phyloP scores from a whole-genome alignment of 2,329 filamentous ascomycete species.

The Verticillium dahliae region DNA sequence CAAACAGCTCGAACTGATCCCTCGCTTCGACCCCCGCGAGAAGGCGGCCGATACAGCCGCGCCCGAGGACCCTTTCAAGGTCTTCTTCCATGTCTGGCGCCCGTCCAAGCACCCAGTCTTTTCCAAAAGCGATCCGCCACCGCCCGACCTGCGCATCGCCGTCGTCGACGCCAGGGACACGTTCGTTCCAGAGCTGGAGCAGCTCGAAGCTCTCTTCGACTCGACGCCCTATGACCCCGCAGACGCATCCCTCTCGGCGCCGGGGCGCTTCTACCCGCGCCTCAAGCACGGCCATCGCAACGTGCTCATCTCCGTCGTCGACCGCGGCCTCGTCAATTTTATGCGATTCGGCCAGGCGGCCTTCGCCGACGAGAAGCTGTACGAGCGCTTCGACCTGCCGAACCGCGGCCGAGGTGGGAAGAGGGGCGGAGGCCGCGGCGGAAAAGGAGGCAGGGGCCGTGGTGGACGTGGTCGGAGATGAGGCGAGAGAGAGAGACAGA shows the following conservation, averaged over 20 bases:
- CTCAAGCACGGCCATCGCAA: conserved; percentile 81
- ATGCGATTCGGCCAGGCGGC: conserved; percentile 72
- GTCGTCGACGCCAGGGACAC: conserved; percentile 72
- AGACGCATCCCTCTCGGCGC: conserved; percentile 25
- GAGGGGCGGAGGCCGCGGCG: conserved; percentile 27
- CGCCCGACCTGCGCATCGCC: conserved; percentile 78
- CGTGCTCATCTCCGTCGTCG: conserved; percentile 80
- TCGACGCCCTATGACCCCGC: conserved; percentile 59
- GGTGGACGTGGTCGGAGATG: conserved; percentile 20
- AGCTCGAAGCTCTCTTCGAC: conserved; percentile 66
- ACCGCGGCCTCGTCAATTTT: conserved; percentile 85
- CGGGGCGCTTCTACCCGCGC: conserved; percentile 60
- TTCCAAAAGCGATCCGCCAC: conserved; percentile 70
- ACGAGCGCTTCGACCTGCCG: conserved; percentile 45
- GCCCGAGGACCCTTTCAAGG: conserved; percentile 52
- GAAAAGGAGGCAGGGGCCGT: conserved; percentile 30
- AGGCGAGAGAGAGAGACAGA: conserved; percentile 1
- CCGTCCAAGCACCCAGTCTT: conserved; percentile 53
- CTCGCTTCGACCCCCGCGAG: conserved; percentile 54
- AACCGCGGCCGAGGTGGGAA: conserved; percentile 27
- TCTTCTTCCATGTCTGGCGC: conserved; percentile 82
- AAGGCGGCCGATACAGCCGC: conserved; percentile 17
- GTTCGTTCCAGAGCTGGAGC: conserved; percentile 62
- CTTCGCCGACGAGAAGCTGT: conserved; percentile 71
- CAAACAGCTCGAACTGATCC: conserved; percentile 66